A percentile compares a stretch with the other conserved stretches of the same genome.
phyloP scores from a whole-genome alignment of 2,329 filamentous ascomycete species.

The Pseudocercospora vitis region DNA sequence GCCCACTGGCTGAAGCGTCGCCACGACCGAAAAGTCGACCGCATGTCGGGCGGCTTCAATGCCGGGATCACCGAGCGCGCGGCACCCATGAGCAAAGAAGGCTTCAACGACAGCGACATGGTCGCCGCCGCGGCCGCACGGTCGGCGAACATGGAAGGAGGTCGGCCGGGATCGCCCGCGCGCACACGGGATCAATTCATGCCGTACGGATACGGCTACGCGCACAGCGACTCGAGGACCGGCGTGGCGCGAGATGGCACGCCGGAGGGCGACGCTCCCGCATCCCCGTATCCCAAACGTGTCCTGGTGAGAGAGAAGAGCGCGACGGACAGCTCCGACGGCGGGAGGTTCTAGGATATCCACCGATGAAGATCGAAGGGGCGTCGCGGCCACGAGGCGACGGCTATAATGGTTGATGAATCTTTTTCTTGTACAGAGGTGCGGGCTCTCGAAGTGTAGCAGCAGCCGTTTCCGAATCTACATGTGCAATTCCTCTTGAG shows the following conservation, averaged over 20 bases:
- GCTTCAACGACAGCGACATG: conserved; percentile 13
- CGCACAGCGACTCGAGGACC: conserved; percentile 30
- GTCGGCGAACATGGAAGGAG: not conserved
- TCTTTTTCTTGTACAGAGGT: conserved; percentile 8
- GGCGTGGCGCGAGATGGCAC: conserved; percentile 27
- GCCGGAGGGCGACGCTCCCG: conserved; percentile 18
- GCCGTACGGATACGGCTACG: conserved; percentile 38
- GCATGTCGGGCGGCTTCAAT: conserved; percentile 37
- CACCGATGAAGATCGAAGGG: not conserved
- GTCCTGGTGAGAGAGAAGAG: conserved; percentile 16
- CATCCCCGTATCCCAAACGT: not conserved
- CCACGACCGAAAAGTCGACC: conserved; percentile 68
- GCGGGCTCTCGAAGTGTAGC: not conserved
- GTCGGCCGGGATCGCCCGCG: conserved; percentile 26
- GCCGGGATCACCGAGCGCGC: conserved; percentile 40
- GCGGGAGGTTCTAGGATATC: conserved; percentile 4
- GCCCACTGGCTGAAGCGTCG: conserved; percentile 71
- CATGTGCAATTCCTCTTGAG: too few relatives aligned
- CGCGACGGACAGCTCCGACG: conserved; percentile 9
- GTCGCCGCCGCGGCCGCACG: conserved; percentile 8
- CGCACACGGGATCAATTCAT: conserved; percentile 37
- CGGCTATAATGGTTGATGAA: conserved; percentile 4
- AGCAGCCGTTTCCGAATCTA: too few relatives aligned
- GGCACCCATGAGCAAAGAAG: conserved; percentile 21
- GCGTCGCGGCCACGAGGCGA: not conserved